Conservation (phyloP, 2,329 filamentous ascomycete genomes). For the Diplodia mutila region DNA sequence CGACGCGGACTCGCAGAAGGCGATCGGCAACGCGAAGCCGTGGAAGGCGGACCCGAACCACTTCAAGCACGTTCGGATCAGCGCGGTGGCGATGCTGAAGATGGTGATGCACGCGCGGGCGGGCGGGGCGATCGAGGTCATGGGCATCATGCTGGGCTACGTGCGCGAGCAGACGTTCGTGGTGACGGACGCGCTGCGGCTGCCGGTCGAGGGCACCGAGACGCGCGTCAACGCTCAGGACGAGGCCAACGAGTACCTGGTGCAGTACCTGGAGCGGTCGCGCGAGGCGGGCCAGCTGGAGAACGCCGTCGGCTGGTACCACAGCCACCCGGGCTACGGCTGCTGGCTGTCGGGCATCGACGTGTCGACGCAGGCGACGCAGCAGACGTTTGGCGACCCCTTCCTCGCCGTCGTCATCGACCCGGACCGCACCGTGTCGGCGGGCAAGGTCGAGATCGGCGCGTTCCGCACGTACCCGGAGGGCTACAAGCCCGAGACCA, state of each 20-base stretch:
- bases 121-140: constrained; percentile 88
- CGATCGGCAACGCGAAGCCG: constrained; percentile 66
- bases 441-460: constrained; percentile 95
- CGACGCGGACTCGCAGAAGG: constrained; percentile 69
- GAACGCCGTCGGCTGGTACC: constrained; percentile 97
- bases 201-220: constrained; percentile 98
- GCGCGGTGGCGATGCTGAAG: constrained; percentile 90
- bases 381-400: constrained; percentile 85
- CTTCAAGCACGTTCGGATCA: constrained; percentile 93
- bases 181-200: constrained; percentile 88
- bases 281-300: constrained; percentile 79
- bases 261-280: constrained; percentile 77
- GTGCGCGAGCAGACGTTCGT: constrained; percentile 83
- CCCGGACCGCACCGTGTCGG: constrained; percentile 90
- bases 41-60: constrained; percentile 81
- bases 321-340: constrained; percentile 95
- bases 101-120: constrained; percentile 99
- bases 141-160: constrained; percentile 98
- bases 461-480: constrained; percentile 91
- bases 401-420: constrained; percentile 97
- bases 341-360: constrained; percentile 98
- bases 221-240: constrained; percentile 95
- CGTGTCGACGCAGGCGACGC: constrained; percentile 81
- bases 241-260: constrained; percentile 96
- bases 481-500: constrained; percentile 52